A percentile compares a stretch with the other conserved stretches of the same genome.
phyloP scores from a whole-genome alignment of 2,329 filamentous ascomycete genomes.

The Sclerotinia minor region DNA sequence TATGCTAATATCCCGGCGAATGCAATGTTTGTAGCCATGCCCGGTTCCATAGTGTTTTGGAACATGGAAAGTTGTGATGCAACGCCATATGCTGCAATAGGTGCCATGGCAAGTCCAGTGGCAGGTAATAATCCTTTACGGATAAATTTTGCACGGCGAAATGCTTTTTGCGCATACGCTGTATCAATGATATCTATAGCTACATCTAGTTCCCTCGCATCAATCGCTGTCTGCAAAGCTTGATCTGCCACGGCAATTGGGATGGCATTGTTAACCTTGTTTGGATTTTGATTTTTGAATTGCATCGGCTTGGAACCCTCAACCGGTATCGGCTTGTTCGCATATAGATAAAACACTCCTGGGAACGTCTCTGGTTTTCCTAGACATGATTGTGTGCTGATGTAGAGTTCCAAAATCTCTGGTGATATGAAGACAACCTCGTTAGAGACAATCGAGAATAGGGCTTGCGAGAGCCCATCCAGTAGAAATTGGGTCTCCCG shows the following conservation, averaged over 20 bases:
- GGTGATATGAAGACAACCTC: slow-evolving; percentile 79
- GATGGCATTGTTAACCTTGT: slow-evolving; percentile 69
- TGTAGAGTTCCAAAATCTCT: slow-evolving; percentile 69
- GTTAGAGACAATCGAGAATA: slow-evolving; percentile 71
- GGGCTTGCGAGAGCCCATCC: slow-evolving; percentile 56
- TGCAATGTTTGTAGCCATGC: slow-evolving; percentile 72
- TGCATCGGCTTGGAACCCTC: slow-evolving; percentile 58
- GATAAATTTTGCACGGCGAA: slow-evolving; percentile 65
- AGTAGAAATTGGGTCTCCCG: slow-evolving; percentile 37
- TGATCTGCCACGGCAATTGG: slow-evolving; percentile 67
- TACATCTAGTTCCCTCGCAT: slow-evolving; percentile 72
- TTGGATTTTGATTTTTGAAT: slow-evolving; percentile 65
- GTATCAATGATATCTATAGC: slow-evolving; percentile 74
- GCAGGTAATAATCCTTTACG: slow-evolving; percentile 62
- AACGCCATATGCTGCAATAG: slow-evolving; percentile 67
- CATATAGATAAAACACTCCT: slow-evolving; percentile 77
- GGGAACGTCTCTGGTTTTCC: slow-evolving; percentile 75
- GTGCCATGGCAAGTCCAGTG: slow-evolving; percentile 56
- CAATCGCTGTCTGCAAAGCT: slow-evolving; percentile 78
- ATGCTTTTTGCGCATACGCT: slow-evolving; percentile 67
- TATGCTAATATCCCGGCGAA: slow-evolving; percentile 84
- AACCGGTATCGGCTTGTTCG: slow-evolving; percentile 73
- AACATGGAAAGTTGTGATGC: slow-evolving; percentile 65
- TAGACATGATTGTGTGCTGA: slow-evolving; percentile 72
- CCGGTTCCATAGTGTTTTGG: slow-evolving; percentile 75